Conservation (phyloP, 23 red algal species). For the Pyropia yezoensis region DNA sequence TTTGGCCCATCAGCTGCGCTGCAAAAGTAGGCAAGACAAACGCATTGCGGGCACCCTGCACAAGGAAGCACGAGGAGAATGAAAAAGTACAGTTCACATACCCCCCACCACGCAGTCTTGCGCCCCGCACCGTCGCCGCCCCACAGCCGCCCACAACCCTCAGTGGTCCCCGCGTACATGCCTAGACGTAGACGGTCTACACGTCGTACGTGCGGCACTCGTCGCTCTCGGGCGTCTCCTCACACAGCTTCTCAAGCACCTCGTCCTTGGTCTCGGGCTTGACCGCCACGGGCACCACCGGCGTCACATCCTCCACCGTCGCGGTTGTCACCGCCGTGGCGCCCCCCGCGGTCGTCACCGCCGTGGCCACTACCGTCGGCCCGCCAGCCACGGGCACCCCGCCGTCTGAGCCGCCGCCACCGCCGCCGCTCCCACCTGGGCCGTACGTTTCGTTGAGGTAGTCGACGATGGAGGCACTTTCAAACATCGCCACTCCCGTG, state of each 20-base stretch:
- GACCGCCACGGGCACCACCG: conserved; percentile 3
- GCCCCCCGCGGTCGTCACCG: conserved; percentile 6
- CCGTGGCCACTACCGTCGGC: conserved; percentile 2
- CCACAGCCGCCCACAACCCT: too few relatives aligned
- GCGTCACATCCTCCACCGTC: conserved; percentile 3
- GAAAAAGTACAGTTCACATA: too few relatives aligned
- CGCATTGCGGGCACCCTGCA: too few relatives aligned
- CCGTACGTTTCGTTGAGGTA: conserved; percentile 77
- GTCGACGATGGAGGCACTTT: conserved; percentile 76
- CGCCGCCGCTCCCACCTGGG: conserved; percentile 16
- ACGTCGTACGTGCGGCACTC: conserved; percentile 88
- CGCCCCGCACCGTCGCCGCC: too few relatives aligned
- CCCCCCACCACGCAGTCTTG: too few relatives aligned
- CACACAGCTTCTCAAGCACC: conserved; percentile 58
- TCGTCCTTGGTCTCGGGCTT: conserved; percentile 35
- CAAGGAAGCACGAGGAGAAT: too few relatives aligned
- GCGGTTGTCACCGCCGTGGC: conserved; percentile 27
- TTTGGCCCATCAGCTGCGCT: too few relatives aligned
- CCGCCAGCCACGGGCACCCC: not conserved
- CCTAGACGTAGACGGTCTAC: conserved; percentile 7
- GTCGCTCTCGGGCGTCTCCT: conserved; percentile 56
- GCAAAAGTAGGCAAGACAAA: too few relatives aligned
- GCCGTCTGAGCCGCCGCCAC: conserved; percentile 4
- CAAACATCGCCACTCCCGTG: conserved; percentile 86
- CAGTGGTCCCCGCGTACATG: too few relatives aligned